Conservation (phyloP, 164 flowering plant genomes). For the Tetracentron sinense region DNA sequence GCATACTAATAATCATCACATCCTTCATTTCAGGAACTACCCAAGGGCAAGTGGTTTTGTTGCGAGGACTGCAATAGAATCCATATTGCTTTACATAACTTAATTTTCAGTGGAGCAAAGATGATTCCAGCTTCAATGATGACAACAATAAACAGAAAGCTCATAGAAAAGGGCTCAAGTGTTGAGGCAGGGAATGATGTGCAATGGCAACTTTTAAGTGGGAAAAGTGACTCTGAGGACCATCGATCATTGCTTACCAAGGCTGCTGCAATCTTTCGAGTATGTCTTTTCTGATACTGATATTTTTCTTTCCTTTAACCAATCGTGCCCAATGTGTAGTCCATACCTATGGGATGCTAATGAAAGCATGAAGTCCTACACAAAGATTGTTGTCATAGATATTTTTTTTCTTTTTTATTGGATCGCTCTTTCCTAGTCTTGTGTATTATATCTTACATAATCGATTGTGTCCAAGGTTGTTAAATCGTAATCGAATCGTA, state of each 20-base stretch:
- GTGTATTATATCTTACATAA: too few species aligned
- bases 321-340: not conserved
- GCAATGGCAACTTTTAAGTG: slow-evolving; percentile 71
- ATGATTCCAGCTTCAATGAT: slow-evolving; percentile 43
- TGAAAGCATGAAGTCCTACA: too few species aligned
- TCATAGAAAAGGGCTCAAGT: slow-evolving; percentile 37
- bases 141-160: slow-evolving; percentile 40
- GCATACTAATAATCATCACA: slow-evolving; percentile 1
- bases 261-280: slow-evolving; percentile 81
- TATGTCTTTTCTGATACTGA: slow-evolving; percentile 28
- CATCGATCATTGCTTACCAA: slow-evolving; percentile 62
- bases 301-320: not conserved
- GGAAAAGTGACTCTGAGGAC: slow-evolving; percentile 55
- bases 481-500: too few species aligned
- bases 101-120: slow-evolving; percentile 41
- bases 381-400: too few species aligned
- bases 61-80: slow-evolving; percentile 62
- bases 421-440: too few species aligned
- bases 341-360: too few species aligned
- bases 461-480: too few species aligned
- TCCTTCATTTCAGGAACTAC: slow-evolving; percentile 57
- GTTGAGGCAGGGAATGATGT: slow-evolving; percentile 32
- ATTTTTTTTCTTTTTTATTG: too few species aligned
- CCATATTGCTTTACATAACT: slow-evolving; percentile 39
- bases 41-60: slow-evolving; percentile 88